Conservation (phyloP, 768 basidiomycete genomes). For the Daedalea quercina region DNA sequence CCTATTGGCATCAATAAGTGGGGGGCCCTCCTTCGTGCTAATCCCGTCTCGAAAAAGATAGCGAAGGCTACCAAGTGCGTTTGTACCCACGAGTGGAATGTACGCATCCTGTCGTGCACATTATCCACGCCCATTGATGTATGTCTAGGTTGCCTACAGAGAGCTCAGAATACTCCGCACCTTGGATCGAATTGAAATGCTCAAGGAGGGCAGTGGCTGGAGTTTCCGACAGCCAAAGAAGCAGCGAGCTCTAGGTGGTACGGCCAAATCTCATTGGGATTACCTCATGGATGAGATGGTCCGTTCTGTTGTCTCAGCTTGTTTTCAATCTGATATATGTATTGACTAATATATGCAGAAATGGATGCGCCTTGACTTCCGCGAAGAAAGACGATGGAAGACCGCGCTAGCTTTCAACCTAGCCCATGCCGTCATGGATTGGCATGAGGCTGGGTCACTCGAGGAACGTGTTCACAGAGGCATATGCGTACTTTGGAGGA, state of each 20-base stretch:
- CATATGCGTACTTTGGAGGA: conserved; percentile 62
- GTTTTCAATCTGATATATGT: not conserved
- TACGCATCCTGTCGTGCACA: conserved; percentile 30
- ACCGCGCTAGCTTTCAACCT: conserved; percentile 76
- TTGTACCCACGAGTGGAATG: conserved; percentile 77
- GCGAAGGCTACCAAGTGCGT: conserved; percentile 70
- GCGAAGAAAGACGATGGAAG: conserved; percentile 94
- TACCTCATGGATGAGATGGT: conserved; percentile 97
- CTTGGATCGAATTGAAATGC: conserved; percentile 75
- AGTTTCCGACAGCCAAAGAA: conserved; percentile 94
- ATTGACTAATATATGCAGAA: conserved; percentile 41
- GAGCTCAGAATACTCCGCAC: conserved; percentile 76
- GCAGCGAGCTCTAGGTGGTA: conserved; percentile 69
- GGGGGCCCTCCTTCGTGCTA: conserved; percentile 69
- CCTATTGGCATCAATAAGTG: conserved; percentile 44
- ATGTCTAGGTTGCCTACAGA: conserved; percentile 59
- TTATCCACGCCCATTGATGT: conserved; percentile 5
- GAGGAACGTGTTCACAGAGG: conserved; percentile 62
- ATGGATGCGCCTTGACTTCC: conserved; percentile 96
- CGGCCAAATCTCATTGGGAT: conserved; percentile 89
- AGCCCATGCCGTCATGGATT: conserved; percentile 77
- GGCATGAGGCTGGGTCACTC: conserved; percentile 68
- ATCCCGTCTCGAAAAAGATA: conserved; percentile 69
- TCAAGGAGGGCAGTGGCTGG: conserved; percentile 81
- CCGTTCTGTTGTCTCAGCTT: conserved; percentile 19